Base-by-base conservation (phyloP, 2,329 filamentous ascomycete species). In the Rhytidhysteron rufulum region DNA sequence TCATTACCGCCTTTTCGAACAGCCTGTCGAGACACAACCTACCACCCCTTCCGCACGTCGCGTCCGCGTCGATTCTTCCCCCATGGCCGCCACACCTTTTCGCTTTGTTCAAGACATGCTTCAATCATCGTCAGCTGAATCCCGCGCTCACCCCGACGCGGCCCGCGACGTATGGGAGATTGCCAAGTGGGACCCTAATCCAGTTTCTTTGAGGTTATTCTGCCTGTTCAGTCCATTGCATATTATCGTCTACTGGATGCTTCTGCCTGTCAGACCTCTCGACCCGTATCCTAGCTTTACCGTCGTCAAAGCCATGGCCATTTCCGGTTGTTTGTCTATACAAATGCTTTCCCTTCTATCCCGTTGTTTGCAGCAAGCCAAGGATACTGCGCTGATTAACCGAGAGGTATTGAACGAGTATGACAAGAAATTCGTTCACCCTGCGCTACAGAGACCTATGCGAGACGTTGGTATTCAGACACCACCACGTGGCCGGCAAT, bases 341-440 rank as follows among this genome's bases (percentile, higher is more conserved):
- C 88, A 96, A 63, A 77, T 97, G 48, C 76, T 82, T 38, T 72
- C 88, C 21, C 71, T 97, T 36, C 83, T 85, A 44, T 77, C 76
- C 2, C 81, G 76, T 24, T 97, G 91, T 65, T 76, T 79, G 3
- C 90, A 91, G 60, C 90, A 97, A 62, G 80, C 80, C 45, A 95
- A 89, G 60, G 93, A 98, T 63, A 80, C 80, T 2, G 76, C 82
- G 2, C 77, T 96, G 34, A 85, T 98, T 43, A 88, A 95, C 52
- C 88, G 85, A 53, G 87, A 97, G 66, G 91, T 97, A 4, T 76
- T 97, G 67, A 84, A 89, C 61, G 93, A 98, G 67, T 98, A 98
- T 60, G 88, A 97, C 60, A 87, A 82, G 52, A 98, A 98, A 69
- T 96, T 85, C 58, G 93, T 98, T 1, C 88, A 94, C 57, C 93